Conservation (phyloP, 305 asterid species). For the Solanum hybrid region DNA sequence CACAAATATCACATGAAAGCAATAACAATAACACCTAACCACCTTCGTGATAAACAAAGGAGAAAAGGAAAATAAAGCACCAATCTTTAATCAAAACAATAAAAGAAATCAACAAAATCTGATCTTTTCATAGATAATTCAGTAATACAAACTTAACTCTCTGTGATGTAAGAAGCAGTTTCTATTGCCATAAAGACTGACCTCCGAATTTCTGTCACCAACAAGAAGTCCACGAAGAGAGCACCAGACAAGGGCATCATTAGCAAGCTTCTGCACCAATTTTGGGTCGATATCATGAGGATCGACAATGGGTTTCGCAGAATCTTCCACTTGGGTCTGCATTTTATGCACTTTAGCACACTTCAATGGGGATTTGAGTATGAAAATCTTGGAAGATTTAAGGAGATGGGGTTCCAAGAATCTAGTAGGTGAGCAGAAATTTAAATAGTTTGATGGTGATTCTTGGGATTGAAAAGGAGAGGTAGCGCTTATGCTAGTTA, state of each 20-base stretch:
- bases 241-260: constrained; percentile 83
- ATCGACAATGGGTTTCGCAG: constrained; percentile 29
- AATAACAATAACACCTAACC: neutral
- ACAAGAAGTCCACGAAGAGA: constrained; percentile 84
- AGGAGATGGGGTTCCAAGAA: constrained; percentile 15
- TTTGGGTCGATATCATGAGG: constrained; percentile 46
- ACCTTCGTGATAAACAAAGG: neutral
- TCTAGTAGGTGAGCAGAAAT: neutral
- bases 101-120: neutral
- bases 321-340: constrained; percentile 8
- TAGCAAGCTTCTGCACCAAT: constrained; percentile 50
- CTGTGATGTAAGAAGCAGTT: neutral
- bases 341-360: constrained; percentile 14
- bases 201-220: constrained; percentile 75
- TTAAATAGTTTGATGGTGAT: constrained; percentile 4
- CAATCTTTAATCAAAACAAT: neutral
- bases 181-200: constrained; percentile 6
- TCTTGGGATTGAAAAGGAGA: constrained; percentile 4
- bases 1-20: neutral
- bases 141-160: neutral
- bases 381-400: constrained; percentile 13
- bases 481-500: neutral
- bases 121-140: neutral
- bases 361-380: constrained; percentile 27
- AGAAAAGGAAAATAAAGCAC: neutral